A percentile compares a stretch with the other conserved stretches of the same genome.
Evolutionary conservation across 2,329 filamentous ascomycete genomes (phyloP).

Genomic region (Colletotrichum gloeosporioides): DNA sequence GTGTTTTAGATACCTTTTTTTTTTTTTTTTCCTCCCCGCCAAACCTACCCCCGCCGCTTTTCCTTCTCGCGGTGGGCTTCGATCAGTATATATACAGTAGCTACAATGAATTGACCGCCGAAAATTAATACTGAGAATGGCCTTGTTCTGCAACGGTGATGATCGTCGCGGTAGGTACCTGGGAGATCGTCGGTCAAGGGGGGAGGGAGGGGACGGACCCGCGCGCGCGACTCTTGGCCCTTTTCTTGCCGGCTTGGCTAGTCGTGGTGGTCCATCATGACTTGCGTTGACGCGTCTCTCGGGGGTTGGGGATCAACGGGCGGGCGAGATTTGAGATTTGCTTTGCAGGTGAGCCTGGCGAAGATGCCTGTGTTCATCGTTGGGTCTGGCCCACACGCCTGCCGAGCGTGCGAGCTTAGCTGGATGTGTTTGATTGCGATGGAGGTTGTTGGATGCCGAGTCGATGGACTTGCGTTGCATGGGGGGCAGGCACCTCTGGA

Average conservation of each 20-base stretch:
- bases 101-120: not conserved
- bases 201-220: not conserved
- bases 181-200: not conserved
- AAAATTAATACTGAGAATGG: not conserved
- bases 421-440: not conserved
- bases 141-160: not conserved
- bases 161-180: not conserved
- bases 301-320: not conserved
- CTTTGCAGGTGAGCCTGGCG: not conserved
- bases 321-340: not conserved
- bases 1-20: constrained; percentile 6
- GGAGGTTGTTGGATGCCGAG: not conserved
- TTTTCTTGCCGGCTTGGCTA: not conserved
- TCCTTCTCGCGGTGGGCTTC: not conserved
- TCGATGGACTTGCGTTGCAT: not conserved
- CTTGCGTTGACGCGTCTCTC: not conserved
- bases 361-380: not conserved
- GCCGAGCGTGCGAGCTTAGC: not conserved
- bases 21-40: not conserved
- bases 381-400: not conserved
- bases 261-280: not conserved
- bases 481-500: not conserved
- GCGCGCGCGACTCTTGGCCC: not conserved
- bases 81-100: not conserved
- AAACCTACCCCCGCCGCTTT: not conserved